Evolutionary conservation across 306 rosid species (phyloP).

Genomic region (Quercus mongolica): DNA sequence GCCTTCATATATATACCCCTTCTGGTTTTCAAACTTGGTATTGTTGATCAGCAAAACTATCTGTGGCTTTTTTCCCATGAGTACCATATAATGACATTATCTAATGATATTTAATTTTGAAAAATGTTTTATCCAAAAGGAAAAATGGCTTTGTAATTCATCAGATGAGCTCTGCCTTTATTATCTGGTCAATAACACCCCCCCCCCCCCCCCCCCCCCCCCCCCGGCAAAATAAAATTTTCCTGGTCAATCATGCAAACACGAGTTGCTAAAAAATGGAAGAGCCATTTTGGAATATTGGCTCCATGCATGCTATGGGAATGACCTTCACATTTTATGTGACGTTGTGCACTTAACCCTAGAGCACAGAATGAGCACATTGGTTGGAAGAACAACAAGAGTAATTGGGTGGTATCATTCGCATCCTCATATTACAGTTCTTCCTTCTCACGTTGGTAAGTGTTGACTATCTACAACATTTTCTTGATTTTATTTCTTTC

Average conservation of each 20-base stretch:
- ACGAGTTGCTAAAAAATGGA: background rate
- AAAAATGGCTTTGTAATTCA: background rate
- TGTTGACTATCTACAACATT: background rate
- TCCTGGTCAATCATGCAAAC: background rate
- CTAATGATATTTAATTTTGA: background rate
- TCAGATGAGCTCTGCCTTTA: background rate
- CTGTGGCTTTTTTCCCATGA: background rate
- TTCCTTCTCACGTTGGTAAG: constrained; percentile 97
- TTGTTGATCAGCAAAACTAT: background rate
- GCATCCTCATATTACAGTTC: constrained; percentile 98
- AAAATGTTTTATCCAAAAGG: background rate
- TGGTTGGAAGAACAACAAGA: constrained; percentile 78
- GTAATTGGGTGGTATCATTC: constrained; percentile 99
- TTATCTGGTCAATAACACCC: background rate
- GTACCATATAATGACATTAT: background rate
- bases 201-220: too few species aligned
- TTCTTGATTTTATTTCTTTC: background rate
- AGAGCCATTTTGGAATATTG: background rate
- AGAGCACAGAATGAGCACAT: constrained; percentile 63
- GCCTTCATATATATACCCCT: background rate
- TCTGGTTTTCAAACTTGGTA: background rate
- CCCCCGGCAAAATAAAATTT: background rate
- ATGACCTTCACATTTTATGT: background rate
- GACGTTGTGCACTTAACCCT: constrained; percentile 50
- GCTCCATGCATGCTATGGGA: background rate